These are phyloP conservation scores for Amanita jacksonii DNA, from an alignment of 768 basidiomycete species.

Conservation along the genomic window DNA sequence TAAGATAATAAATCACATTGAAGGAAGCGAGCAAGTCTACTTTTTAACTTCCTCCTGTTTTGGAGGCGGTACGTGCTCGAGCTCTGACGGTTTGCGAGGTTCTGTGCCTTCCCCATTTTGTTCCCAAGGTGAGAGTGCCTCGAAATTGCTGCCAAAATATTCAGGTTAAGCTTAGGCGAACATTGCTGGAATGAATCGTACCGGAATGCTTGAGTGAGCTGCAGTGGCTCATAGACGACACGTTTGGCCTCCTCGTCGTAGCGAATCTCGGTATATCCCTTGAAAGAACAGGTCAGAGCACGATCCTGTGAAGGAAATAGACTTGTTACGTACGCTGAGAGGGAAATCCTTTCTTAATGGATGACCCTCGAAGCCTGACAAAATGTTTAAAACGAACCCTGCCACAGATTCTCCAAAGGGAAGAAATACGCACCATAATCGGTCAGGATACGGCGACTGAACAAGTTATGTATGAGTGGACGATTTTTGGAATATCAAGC, in stretches of 20 bases:
- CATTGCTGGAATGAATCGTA: constrained; percentile 23
- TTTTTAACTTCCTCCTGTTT: constrained; percentile 78
- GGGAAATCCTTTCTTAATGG: constrained; percentile 98
- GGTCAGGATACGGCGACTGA: constrained; percentile 90
- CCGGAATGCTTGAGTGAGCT: constrained; percentile 98
- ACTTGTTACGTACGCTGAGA: constrained; percentile 56
- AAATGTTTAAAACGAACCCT: constrained; percentile 9
- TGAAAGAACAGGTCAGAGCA: constrained; percentile 7
- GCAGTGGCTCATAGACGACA: constrained; percentile 94
- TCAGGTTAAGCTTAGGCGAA: constrained; percentile 7
- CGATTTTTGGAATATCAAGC: neutral
- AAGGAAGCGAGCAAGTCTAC: constrained; percentile 23
- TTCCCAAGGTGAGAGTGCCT: constrained; percentile 91
- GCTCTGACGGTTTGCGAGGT: constrained; percentile 50
- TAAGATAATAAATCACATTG: neutral
- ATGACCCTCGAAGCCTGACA: constrained; percentile 87
- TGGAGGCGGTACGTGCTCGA: constrained; percentile 70
- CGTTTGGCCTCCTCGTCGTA: constrained; percentile 98
- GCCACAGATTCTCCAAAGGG: neutral
- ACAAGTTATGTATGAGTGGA: constrained; percentile 9
- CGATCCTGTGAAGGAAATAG: neutral
- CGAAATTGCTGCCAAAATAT: constrained; percentile 78
- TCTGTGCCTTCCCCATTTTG: constrained; percentile 65
- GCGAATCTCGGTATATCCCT: constrained; percentile 98
- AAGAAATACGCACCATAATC: constrained; percentile 67